phyloP scores from a whole-genome alignment of 768 basidiomycete species.

The Wakefieldia striispora region DNA sequence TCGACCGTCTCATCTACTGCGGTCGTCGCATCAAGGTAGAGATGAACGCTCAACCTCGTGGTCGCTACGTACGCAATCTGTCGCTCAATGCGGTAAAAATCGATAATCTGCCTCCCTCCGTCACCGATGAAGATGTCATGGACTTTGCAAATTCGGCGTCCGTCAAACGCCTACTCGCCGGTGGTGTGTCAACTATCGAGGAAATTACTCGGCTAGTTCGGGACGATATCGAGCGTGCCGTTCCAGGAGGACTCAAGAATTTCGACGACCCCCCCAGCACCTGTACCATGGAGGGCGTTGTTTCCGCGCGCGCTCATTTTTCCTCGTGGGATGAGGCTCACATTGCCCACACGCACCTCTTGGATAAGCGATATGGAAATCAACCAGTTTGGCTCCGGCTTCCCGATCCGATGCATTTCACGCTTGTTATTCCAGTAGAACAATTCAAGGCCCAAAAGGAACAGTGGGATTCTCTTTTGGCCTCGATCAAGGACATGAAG shows the following conservation, averaged over 20 bases:
- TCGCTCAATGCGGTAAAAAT: constrained; percentile 41
- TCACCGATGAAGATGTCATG: constrained; percentile 25
- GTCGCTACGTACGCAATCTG: constrained; percentile 25
- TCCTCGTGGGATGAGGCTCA: constrained; percentile 48
- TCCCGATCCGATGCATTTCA: constrained; percentile 50
- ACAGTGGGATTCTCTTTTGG: constrained; percentile 47
- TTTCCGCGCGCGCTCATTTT: constrained; percentile 45
- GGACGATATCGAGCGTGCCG: constrained; percentile 19
- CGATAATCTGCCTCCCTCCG: constrained; percentile 36
- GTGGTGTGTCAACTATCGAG: constrained; percentile 18
- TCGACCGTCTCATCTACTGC: constrained; percentile 36
- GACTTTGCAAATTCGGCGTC: constrained; percentile 30
- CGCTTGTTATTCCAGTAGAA: constrained; percentile 43
- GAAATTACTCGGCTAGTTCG: constrained; percentile 23
- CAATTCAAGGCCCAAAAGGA: constrained; percentile 52
- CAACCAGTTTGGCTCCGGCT: constrained; percentile 39
- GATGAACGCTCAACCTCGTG: constrained; percentile 41
- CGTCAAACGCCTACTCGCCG: constrained; percentile 26
- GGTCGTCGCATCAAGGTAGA: constrained; percentile 48
- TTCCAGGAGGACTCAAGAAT: constrained; percentile 15
- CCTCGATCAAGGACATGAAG: constrained; percentile 35
- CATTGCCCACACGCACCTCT: constrained; percentile 35
- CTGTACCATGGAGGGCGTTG: constrained; percentile 29
- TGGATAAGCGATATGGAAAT: constrained; percentile 32
- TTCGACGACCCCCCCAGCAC: constrained; percentile 28